Conservation (phyloP, 1,139 yeast genomes). For the Magnusiomyces ingens region DNA sequence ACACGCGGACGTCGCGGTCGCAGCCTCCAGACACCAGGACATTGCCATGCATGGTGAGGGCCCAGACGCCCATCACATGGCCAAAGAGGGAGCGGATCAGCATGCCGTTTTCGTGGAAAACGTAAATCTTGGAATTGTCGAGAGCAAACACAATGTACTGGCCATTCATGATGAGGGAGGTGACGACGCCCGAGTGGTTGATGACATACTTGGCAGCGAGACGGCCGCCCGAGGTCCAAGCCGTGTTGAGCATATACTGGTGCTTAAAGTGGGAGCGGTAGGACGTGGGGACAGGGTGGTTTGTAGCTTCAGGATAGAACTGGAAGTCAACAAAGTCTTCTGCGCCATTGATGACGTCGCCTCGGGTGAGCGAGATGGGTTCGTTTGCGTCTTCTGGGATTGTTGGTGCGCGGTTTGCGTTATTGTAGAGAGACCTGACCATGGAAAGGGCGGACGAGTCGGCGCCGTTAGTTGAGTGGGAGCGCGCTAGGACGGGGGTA, state of each 20-base stretch:
- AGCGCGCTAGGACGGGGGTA: constrained; percentile 10
- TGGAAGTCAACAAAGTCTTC: constrained; percentile 30
- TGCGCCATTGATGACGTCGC: constrained; percentile 9
- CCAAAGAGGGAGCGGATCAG: constrained; percentile 67
- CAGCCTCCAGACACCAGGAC: constrained; percentile 85
- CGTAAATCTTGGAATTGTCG: constrained; percentile 39
- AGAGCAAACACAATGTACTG: constrained; percentile 38
- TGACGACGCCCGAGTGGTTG: constrained; percentile 35
- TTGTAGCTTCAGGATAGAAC: constrained; percentile 33
- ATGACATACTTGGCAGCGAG: constrained; percentile 37
- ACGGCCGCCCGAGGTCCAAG: constrained; percentile 39
- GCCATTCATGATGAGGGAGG: constrained; percentile 34
- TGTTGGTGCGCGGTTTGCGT: background rate
- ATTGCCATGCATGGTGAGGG: constrained; percentile 71
- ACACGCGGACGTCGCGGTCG: constrained; percentile 82
- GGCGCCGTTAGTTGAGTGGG: background rate
- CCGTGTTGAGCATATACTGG: constrained; percentile 37
- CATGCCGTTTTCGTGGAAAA: constrained; percentile 54
- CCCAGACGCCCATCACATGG: constrained; percentile 98
- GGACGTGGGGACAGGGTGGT: constrained; percentile 31
- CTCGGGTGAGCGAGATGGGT: background rate
- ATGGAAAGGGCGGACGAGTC: background rate
- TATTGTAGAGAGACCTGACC: background rate
- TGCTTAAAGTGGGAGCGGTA: constrained; percentile 39
- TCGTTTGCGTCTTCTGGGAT: background rate